Evolutionary conservation across 2,329 filamentous ascomycete species (phyloP), one percentile per base, ranked within the genome.

Genomic region (Phyllosticta citribraziliensis): DNA sequence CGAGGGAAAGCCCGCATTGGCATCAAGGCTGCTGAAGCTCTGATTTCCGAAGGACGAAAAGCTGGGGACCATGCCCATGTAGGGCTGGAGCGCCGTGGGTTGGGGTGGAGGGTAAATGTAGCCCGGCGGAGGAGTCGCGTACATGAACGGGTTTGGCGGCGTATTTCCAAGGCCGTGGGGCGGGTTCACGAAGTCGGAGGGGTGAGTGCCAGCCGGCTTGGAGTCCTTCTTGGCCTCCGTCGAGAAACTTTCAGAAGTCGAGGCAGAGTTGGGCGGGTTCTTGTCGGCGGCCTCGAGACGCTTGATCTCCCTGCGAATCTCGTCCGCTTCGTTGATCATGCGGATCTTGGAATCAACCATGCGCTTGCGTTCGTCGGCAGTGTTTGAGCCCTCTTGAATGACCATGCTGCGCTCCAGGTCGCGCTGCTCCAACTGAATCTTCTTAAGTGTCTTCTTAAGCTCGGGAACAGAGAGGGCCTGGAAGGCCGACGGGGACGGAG

Each of bases 291-390:
- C 54, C n/a, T 60, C 58, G 9, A 70, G 58, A 9, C 67, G 62
- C 24, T 67, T 66, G 62, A 74, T 71, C 20, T 71, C 68, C 63
- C 72, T 73, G 25, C 73, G 69, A 47, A 74, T 63, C 1, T 63
- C 63, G 63, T 74, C 73, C 12, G 74, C 68, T 58, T 74, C 70
- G 12, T 70, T 68, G 55, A 74, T 73, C 20, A 74, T 64, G 52
- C 63, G 65, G 52, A 67, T 69, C 65, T 74, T 74, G 65, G 70
- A 70, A 56, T 70, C 68, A 19, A 74, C 73, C 62, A 73, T 70
- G 19, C 61, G 60, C 5, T 65, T 63, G 55, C 72, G 70, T 70
- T 72, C 74, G 10, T 64, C 63, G 10, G 60, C 4, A 17, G 60
- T 57, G 27, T 57, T 51, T 5, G 30, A 9, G 19, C 20, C 27